Conservation (phyloP, 192 early-diverging fungal genomes). For the Coemansia sp. region DNA sequence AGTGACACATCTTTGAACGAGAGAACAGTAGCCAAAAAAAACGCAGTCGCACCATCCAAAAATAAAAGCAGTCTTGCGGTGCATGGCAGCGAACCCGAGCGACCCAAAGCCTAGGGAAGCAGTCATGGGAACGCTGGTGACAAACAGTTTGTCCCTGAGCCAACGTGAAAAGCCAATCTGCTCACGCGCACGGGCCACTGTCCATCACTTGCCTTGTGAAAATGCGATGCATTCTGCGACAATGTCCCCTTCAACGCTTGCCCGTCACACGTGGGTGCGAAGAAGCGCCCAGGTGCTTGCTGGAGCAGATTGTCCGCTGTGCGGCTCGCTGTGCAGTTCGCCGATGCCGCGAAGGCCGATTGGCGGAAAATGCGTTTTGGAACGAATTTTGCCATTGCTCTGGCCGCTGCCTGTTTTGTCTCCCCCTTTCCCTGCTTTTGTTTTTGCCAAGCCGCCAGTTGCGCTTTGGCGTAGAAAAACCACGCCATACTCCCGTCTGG, state of each 20-base stretch:
- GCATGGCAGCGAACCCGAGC: no score
- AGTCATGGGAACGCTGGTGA: neutral
- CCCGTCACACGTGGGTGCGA: neutral
- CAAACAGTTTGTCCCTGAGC: neutral
- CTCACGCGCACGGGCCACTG: constrained; percentile 2
- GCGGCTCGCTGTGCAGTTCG: neutral
- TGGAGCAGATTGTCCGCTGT: neutral
- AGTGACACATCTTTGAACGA: neutral
- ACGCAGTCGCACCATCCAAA: neutral
- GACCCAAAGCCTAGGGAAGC: neutral
- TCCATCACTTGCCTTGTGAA: neutral
- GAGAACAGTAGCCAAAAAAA: neutral
- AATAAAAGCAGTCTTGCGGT: neutral
- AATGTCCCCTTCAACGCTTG: neutral
- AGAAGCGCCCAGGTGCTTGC: neutral
- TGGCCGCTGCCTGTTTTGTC: neutral
- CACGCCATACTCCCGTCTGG: neutral
- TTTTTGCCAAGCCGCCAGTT: neutral
- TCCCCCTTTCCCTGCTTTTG: neutral
- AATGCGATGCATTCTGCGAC: neutral
- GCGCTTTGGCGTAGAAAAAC: neutral
- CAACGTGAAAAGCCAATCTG: constrained; percentile 1
- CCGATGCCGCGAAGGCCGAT: neutral
- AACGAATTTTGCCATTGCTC: neutral
- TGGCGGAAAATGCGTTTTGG: neutral